A percentile compares a stretch with the other conserved stretches of the same genome.
phyloP scores from a whole-genome alignment of 108 stramenopile genomes.

The Fragilariopsis cylindrus region DNA sequence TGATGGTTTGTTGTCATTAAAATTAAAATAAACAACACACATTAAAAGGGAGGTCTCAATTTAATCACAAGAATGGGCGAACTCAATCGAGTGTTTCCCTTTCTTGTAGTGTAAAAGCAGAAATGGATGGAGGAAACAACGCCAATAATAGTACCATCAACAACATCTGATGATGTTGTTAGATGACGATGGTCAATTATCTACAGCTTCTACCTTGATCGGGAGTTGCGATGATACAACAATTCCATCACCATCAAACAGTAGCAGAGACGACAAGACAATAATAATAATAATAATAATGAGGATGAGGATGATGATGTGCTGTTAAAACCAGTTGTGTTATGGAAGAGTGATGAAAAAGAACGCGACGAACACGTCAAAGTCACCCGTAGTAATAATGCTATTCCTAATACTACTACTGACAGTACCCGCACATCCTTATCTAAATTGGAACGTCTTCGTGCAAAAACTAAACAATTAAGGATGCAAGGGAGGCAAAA shows the following conservation, averaged over 20 bases:
- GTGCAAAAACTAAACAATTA: background rate
- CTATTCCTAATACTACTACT: background rate
- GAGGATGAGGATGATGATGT: background rate
- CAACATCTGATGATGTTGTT: too few relatives aligned
- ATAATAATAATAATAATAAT: background rate
- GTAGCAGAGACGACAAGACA: background rate
- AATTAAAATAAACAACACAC: too few relatives aligned
- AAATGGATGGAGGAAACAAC: too few relatives aligned
- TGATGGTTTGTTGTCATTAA: too few relatives aligned
- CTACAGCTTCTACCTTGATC: conserved; percentile 11
- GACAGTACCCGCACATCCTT: background rate
- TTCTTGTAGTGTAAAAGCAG: too few relatives aligned
- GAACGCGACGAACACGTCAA: background rate
- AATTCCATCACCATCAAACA: background rate
- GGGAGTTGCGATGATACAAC: conserved; percentile 6
- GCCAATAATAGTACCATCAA: too few relatives aligned
- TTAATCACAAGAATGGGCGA: too few relatives aligned
- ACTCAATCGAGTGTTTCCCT: too few relatives aligned
- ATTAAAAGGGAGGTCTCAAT: too few relatives aligned
- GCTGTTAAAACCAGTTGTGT: background rate
- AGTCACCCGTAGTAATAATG: background rate
- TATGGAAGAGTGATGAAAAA: background rate
- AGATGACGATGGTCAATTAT: background rate
- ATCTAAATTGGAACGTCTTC: conserved; percentile 1
- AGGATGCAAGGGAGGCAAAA: conserved; percentile 2